Evolutionary conservation across 345 rosid genomes (phyloP), one percentile per base, ranked within the genome.

Genomic region (Acer campestre): DNA sequence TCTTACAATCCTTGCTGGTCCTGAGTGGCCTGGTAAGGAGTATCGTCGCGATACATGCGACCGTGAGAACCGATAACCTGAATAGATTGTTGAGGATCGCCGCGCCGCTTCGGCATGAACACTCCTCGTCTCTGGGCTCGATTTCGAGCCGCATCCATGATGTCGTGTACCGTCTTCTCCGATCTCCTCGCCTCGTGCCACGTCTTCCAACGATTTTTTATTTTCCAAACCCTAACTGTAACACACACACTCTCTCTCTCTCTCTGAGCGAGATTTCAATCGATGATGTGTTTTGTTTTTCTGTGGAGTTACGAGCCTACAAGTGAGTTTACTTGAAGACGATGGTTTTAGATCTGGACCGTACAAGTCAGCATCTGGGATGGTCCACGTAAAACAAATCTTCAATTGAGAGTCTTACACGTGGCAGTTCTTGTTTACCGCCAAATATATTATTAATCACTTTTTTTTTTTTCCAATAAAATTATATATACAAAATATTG

Each of bases 101-200:
- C 99, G 46, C 98, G 94, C 31, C 98, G 81, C 85, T 94, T 90
- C 11, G 99, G 97, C 74, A 96, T 74, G 85, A 86, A 91, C 29
- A 94, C 88, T 48, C 97, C 99, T 71, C 98, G 86, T 27, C 99
- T 75, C 80, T 94, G 98, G 4, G 98, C 99, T 80, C 99, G 80
- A 86, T 94, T 97, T 67, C 99, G 94, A 82, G 98, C 98, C 0
- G 97, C 98, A 89, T 94, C 98, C 99, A 96, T 96, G 92, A 94
- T 84, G 86, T 94, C 98, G 84, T 96, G 99, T 10, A 96, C 99
- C 67, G 92, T 94, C 91, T 81, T 88, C 91, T 96, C 99, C 85
- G 99, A 94, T 85, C 97, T 87, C 81, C 99, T 88, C 77, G 98
- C 98, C 82, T 94, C 99, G 85, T 96, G 98, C 99, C 99, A 96